phyloP scores from a whole-genome alignment of 2,329 filamentous ascomycete species.

The Ceratocystis cubensis region DNA sequence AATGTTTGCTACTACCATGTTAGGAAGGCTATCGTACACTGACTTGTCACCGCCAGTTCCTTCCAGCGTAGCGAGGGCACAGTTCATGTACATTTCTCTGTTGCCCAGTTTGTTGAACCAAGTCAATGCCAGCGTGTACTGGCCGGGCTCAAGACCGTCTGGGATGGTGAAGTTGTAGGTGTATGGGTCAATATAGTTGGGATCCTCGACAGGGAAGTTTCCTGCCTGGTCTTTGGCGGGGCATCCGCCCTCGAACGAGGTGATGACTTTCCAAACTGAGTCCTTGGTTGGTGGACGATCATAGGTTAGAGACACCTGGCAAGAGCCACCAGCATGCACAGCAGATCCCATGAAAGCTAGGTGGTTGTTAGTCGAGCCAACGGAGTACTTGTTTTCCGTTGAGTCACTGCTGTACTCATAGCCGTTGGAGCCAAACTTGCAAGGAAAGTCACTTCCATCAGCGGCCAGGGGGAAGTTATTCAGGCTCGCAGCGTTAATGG shows the following conservation, averaged over 20 bases:
- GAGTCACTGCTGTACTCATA: constrained; percentile 9
- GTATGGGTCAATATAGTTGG: constrained; percentile 36
- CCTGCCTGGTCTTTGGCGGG: constrained; percentile 46
- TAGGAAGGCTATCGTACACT: constrained; percentile 51
- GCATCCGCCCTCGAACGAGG: constrained; percentile 78
- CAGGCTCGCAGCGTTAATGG: constrained; percentile 37
- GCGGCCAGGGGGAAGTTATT: constrained; percentile 52
- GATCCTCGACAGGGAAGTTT: constrained; percentile 41
- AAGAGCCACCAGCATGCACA: constrained; percentile 81
- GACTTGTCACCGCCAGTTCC: constrained; percentile 37
- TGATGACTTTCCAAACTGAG: constrained; percentile 75
- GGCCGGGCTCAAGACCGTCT: constrained; percentile 54
- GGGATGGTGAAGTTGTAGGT: constrained; percentile 62
- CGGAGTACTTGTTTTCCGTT: constrained; percentile 45
- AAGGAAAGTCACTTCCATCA: constrained; percentile 62
- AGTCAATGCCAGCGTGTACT: constrained; percentile 77
- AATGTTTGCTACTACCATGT: constrained; percentile 58
- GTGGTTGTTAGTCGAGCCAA: constrained; percentile 45
- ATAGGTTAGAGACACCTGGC: constrained; percentile 76
- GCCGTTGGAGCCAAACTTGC: constrained; percentile 48
- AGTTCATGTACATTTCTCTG: constrained; percentile 98
- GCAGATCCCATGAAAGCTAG: constrained; percentile 60
- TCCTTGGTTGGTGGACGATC: constrained; percentile 54
- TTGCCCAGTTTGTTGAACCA: constrained; percentile 93
- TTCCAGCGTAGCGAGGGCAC: constrained; percentile 58